Percentiles rank a stretch among this genome's conserved stretches.
Evolutionary conservation across 768 basidiomycete genomes (phyloP).

Genomic region (Austroboletus festivus): DNA sequence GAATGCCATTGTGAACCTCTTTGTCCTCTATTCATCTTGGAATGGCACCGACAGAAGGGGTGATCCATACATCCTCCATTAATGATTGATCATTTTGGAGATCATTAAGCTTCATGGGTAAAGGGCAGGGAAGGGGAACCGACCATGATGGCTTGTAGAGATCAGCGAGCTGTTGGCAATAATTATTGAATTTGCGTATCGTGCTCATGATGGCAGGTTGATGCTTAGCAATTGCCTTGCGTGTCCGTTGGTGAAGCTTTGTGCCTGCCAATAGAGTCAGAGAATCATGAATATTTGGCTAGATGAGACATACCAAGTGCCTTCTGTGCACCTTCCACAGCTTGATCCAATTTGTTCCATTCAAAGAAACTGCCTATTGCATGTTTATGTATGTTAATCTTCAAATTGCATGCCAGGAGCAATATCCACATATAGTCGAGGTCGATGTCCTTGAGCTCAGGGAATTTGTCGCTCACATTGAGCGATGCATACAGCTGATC

Average conservation of each 20-base stretch:
- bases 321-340: neutral
- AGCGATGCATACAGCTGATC: neutral
- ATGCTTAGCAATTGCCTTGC: neutral
- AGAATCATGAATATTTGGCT: neutral
- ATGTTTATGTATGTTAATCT: neutral
- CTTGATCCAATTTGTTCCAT: neutral
- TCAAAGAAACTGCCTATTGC: neutral
- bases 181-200: constrained; percentile 26
- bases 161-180: constrained; percentile 22
- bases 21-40: neutral
- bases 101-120: constrained; percentile 29
- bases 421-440: neutral
- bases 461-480: neutral
- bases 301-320: too few species aligned
- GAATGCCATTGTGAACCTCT: neutral
- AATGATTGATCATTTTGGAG: constrained; percentile 20
- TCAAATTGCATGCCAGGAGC: neutral
- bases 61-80: constrained; percentile 12
- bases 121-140: constrained; percentile 33
- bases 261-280: neutral
- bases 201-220: neutral
- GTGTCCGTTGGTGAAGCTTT: neutral
- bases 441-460: neutral
- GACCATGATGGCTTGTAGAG: constrained; percentile 21
- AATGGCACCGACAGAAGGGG: constrained; percentile 25